Conservation (phyloP, 192 early-diverging fungal genomes). For the Backusella sp. region DNA sequence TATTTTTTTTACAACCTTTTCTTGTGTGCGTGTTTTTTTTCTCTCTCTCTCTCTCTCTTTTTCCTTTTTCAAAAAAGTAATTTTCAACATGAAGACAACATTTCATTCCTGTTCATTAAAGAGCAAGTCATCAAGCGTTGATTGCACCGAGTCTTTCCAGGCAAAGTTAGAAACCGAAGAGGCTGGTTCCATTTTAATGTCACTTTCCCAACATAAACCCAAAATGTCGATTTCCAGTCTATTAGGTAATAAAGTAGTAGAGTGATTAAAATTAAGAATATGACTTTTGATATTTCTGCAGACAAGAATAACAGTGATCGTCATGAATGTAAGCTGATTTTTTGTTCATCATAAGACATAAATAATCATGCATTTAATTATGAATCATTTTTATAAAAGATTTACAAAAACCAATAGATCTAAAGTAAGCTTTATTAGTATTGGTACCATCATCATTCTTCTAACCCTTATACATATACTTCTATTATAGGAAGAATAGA, state of each 20-base stretch:
- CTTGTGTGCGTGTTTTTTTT: neutral
- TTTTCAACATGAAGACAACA: neutral
- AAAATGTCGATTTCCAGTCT: neutral
- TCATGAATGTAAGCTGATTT: neutral
- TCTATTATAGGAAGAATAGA: neutral
- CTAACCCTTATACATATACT: neutral
- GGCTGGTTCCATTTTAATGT: slow-evolving; percentile 24
- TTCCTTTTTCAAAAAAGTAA: neutral
- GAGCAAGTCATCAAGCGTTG: neutral
- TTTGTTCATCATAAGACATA: neutral
- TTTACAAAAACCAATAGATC: neutral
- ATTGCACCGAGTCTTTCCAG: neutral
- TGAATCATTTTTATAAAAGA: neutral
- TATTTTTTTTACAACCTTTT: slow-evolving; percentile 13
- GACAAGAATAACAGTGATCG: neutral
- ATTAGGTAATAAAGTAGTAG: neutral
- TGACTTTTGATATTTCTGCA: neutral
- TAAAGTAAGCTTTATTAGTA: neutral
- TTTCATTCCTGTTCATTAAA: neutral
- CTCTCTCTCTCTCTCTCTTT: neutral
- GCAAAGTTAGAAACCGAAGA: slow-evolving; percentile 13
- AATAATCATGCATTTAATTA: neutral
- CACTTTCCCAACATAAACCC: slow-evolving; percentile 13
- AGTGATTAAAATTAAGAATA: neutral
- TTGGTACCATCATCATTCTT: neutral